Percentiles rank a stretch among this genome's conserved stretches.
These are phyloP conservation scores for Pneumocystis oryctolagi DNA, from an alignment of 1,139 yeast genomes.

Conservation along the genomic window DNA sequence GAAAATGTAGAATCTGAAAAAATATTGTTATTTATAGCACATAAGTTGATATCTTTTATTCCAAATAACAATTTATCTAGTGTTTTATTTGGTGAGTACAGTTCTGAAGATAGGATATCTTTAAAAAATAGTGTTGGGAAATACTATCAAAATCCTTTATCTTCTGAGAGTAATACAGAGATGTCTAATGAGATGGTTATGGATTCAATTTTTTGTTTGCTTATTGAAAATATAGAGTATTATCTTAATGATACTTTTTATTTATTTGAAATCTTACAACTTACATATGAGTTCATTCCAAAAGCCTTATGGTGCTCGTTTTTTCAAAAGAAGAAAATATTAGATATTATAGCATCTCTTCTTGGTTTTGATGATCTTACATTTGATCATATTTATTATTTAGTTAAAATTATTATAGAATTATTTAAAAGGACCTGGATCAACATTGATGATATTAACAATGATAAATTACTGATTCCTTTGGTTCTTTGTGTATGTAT, in stretches of 20 bases:
- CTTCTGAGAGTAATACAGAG: neutral
- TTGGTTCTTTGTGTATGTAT: neutral
- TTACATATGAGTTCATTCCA: neutral
- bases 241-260: neutral
- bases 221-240: neutral
- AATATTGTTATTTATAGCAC: neutral
- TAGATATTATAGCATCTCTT: neutral
- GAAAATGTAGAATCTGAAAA: neutral
- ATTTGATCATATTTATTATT: neutral
- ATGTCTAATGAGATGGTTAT: neutral
- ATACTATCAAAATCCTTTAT: neutral
- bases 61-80: neutral
- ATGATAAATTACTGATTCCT: neutral
- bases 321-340: neutral
- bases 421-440: neutral
- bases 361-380: neutral
- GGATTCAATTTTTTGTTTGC: neutral
- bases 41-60: neutral
- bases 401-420: neutral
- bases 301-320: neutral
- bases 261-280: neutral
- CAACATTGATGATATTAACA: neutral
- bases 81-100: neutral
- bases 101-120: neutral
- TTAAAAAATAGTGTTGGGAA: neutral